phyloP scores from a whole-genome alignment of 139 green algal species.

The Chlamydomonas sp. region DNA sequence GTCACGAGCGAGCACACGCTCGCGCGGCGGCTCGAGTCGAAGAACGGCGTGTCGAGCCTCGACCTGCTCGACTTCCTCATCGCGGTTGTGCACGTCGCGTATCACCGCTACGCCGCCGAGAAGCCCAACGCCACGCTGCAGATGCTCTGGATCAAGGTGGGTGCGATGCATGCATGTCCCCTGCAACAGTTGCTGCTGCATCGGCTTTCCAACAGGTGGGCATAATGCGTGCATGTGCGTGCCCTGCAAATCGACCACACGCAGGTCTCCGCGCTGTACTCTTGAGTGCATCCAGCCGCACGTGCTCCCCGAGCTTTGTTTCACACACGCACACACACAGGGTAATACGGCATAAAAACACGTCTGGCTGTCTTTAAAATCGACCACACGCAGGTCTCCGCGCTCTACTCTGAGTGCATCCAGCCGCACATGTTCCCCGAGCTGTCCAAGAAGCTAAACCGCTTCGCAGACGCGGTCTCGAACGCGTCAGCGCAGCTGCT shows the following conservation, averaged over 20 bases:
- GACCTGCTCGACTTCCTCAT: constrained; percentile 59
- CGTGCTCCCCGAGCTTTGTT: no score
- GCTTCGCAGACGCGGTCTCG: constrained; percentile 23
- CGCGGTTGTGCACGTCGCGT: constrained; percentile 43
- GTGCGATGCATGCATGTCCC: neutral
- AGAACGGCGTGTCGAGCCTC: constrained; percentile 39
- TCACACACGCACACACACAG: no score
- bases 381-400: no score
- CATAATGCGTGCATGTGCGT: no score
- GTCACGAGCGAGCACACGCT: constrained; percentile 33
- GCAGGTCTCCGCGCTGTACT: no score
- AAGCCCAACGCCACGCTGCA: neutral
- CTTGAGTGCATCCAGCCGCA: no score
- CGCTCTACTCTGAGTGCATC: constrained; percentile 41
- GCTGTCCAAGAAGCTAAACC: constrained; percentile 46
- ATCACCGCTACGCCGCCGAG: constrained; percentile 28
- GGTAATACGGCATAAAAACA: no score
- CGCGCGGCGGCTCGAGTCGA: constrained; percentile 32
- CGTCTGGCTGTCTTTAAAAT: no score
- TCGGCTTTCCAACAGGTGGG: neutral
- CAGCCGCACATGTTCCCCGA: constrained; percentile 42
- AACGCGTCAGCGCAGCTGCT: constrained; percentile 43
- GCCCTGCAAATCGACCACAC: no score
- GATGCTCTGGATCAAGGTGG: neutral
- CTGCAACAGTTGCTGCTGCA: neutral